Evolutionary conservation across 2,329 filamentous ascomycete genomes (phyloP).

Genomic region (Xylaria sp.): DNA sequence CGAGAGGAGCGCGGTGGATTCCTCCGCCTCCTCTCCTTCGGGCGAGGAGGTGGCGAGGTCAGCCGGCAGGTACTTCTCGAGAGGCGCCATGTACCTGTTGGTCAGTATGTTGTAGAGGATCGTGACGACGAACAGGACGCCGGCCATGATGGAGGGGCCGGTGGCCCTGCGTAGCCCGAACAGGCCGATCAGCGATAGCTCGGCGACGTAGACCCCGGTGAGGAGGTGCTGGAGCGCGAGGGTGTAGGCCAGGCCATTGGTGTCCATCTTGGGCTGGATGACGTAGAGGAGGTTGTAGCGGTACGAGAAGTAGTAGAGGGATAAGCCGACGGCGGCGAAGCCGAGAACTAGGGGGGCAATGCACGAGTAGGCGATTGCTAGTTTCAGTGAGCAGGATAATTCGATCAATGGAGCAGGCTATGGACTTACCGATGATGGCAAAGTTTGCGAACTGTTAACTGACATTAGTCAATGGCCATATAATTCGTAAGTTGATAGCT

Average conservation of each 20-base stretch:
- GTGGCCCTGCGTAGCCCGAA: conserved; percentile 62
- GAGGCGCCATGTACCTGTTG: conserved; percentile 35
- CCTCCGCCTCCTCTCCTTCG: conserved; percentile 26
- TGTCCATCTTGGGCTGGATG: conserved; percentile 69
- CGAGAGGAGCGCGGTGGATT: conserved; percentile 32
- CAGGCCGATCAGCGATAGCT: conserved; percentile 70
- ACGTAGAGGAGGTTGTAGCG: conserved; percentile 77
- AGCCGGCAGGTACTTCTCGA: conserved; percentile 34
- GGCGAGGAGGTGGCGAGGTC: conserved; percentile 24
- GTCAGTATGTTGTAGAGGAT: conserved; percentile 60
- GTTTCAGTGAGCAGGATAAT: conserved; percentile 4
- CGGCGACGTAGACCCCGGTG: conserved; percentile 70
- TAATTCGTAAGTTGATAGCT: conserved; percentile 41
- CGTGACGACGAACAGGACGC: conserved; percentile 62
- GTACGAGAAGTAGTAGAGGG: conserved; percentile 74
- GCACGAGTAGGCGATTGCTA: conserved; percentile 68
- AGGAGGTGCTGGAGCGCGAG: conserved; percentile 73
- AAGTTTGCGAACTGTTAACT: conserved; percentile 36
- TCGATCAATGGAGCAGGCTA: not conserved
- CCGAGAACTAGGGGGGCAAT: conserved; percentile 74
- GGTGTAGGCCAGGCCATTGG: conserved; percentile 72
- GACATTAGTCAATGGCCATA: conserved; percentile 8
- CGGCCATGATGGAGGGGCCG: conserved; percentile 64
- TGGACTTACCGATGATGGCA: conserved; percentile 36
- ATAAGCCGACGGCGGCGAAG: conserved; percentile 69